Evolutionary conservation across 2,329 filamentous ascomycete species (phyloP).

Genomic region (Colletotrichum sansevieriae): DNA sequence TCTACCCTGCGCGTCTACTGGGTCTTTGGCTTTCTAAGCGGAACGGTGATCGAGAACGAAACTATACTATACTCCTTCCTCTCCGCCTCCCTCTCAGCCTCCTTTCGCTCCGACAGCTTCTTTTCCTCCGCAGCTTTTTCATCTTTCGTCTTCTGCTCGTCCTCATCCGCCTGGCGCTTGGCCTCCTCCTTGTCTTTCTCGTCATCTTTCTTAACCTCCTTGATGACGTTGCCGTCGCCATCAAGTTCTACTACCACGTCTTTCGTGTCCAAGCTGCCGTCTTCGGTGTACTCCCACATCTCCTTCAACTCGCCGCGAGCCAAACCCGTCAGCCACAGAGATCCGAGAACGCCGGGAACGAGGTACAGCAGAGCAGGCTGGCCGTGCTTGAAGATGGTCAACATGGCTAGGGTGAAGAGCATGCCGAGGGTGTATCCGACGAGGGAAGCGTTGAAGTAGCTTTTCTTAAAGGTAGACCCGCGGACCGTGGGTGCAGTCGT

Average conservation of each 20-base stretch:
- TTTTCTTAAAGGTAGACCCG: slow-evolving; percentile 77
- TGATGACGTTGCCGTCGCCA: slow-evolving; percentile 59
- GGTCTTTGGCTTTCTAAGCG: slow-evolving; percentile 34
- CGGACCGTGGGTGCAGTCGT: slow-evolving; percentile 49
- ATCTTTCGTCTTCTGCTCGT: slow-evolving; percentile 40
- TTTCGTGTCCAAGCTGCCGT: slow-evolving; percentile 67
- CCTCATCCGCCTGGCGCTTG: slow-evolving; percentile 48
- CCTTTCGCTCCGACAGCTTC: slow-evolving; percentile 26
- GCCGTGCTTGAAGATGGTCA: slow-evolving; percentile 82
- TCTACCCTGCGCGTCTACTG: not conserved
- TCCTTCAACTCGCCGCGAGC: slow-evolving; percentile 77
- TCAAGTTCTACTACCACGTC: slow-evolving; percentile 70
- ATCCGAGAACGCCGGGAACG: slow-evolving; percentile 84
- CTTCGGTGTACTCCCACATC: slow-evolving; percentile 89
- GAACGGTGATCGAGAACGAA: slow-evolving; percentile 34
- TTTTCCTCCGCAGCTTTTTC: slow-evolving; percentile 9
- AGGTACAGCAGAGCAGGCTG: slow-evolving; percentile 94
- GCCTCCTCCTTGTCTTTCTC: slow-evolving; percentile 54
- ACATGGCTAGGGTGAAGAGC: slow-evolving; percentile 79
- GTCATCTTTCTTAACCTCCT: slow-evolving; percentile 54
- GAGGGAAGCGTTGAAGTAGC: slow-evolving; percentile 85
- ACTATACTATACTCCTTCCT: slow-evolving; percentile 35
- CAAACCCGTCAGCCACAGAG: slow-evolving; percentile 81
- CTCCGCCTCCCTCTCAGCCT: slow-evolving; percentile 40
- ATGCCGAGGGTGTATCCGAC: slow-evolving; percentile 84